phyloP scores from a whole-genome alignment of 306 rosid genomes.

The Vigna unguiculata region DNA sequence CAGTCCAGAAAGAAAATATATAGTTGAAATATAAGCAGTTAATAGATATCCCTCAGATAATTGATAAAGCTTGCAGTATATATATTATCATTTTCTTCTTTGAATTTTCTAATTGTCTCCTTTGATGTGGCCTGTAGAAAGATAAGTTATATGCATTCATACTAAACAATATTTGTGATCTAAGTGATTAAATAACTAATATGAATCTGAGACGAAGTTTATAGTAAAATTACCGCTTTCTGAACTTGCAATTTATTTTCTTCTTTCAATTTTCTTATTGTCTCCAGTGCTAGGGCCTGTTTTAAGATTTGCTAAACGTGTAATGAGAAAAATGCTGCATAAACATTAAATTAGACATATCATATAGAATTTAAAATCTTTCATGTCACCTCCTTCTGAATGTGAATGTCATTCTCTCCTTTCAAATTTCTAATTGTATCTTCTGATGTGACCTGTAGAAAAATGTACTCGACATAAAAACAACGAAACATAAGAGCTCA shows the following conservation, averaged over 20 bases:
- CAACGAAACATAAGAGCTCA: conserved; percentile 3
- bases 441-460: conserved; percentile 48
- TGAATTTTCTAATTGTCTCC: conserved; percentile 51
- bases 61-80: conserved; percentile 23
- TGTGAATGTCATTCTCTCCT: conserved; percentile 49
- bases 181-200: conserved; percentile 6
- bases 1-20: conserved; percentile 32
- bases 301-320: conserved; percentile 8
- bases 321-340: conserved; percentile 16
- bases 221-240: conserved; percentile 55
- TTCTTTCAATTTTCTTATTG: conserved; percentile 49
- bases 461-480: conserved; percentile 28
- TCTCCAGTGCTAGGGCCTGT: conserved; percentile 53
- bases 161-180: conserved; percentile 20
- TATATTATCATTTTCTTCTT: conserved; percentile 50
- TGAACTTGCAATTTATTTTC: conserved; percentile 54
- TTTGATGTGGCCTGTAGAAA: conserved; percentile 42
- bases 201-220: conserved; percentile 17
- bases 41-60: conserved; percentile 11
- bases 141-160: conserved; percentile 24
- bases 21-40: conserved; percentile 14
- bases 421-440: conserved; percentile 50
- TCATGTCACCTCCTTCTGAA: conserved; percentile 56
- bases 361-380: conserved; percentile 32
- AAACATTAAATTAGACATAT: conserved; percentile 15